Percentiles rank a stretch among this genome's conserved stretches.
Conservation (phyloP, 441 rosid genomes). For the Breynia disticha region DNA sequence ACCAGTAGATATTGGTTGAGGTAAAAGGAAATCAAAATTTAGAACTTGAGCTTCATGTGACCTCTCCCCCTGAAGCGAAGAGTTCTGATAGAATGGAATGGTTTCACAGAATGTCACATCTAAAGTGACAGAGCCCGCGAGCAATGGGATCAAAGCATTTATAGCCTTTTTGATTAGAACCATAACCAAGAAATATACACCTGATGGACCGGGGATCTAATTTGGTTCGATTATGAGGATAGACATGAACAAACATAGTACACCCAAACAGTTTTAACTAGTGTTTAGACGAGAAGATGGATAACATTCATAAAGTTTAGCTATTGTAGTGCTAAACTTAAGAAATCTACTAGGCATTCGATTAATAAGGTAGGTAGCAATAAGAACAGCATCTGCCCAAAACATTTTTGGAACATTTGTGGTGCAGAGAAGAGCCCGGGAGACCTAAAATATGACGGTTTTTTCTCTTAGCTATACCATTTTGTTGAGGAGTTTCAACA, state of each 20-base stretch:
- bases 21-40: background rate
- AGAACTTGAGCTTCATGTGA: background rate
- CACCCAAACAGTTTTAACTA: background rate
- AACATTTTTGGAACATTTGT: background rate
- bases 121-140: background rate
- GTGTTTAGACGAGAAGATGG: background rate
- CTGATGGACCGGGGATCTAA: background rate
- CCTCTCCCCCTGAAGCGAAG: conserved; percentile 1
- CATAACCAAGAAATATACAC: background rate
- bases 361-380: background rate
- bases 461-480: conserved; percentile 1
- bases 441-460: background rate
- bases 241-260: background rate
- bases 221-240: background rate
- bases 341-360: background rate
- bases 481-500: background rate
- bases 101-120: conserved; percentile 3
- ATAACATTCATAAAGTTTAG: background rate
- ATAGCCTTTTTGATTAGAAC: background rate
- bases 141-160: conserved; percentile 3
- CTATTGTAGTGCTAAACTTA: background rate
- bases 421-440: background rate
- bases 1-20: background rate
- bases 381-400: background rate
- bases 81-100: background rate